Evolutionary conservation across 257 asterid species (phyloP), one percentile per base, ranked within the genome.

Genomic region (Scutellaria minor): DNA sequence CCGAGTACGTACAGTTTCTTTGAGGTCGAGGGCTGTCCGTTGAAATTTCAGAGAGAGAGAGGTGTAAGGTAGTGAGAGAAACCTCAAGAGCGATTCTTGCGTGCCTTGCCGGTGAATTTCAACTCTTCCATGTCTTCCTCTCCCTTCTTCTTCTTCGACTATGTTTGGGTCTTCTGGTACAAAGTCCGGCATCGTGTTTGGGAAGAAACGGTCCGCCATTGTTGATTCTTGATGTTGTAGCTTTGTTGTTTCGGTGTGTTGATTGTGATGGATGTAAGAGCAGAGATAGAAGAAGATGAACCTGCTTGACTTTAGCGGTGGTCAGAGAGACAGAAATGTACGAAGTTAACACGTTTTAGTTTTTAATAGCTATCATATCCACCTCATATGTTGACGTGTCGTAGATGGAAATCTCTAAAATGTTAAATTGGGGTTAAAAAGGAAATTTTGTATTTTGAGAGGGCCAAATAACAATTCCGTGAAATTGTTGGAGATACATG

Each of bases 121-220:
- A 44, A 18, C 14, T 22, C 71, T 74, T 15, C 70, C 74, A 0
- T 50, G 69, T 42, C 71, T 68, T 35, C 68, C 70, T 11, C 39
- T 47, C 3, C n/a, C n/a, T n/a, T 9, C 63, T 56, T 69, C 78
- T 44, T 78, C 78, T 56, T 76, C 73, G 18, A 9, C 64, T 39
- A 62, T 1, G 5, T 51, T 71, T 0, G 85, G 87, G 75, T 64
- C 74, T 72, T 90, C 95, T 5, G 74, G 82, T 14, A 88, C 74
- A n/a, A 84, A 88, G 70, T 90, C 90, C 4, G 96, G 96, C 89
- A 90, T 88, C 39, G 35, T 53, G 45, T 88, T 88, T 1, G 78
- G 85, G 50, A 85, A 88, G 67, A 40, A 90, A 44, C 91, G 85
- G 58, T 86, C 91, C 40, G 86, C 87, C 95, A 90, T 88, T 39